phyloP scores from a whole-genome alignment of 163 green algal genomes.

The Volvox carteri region DNA sequence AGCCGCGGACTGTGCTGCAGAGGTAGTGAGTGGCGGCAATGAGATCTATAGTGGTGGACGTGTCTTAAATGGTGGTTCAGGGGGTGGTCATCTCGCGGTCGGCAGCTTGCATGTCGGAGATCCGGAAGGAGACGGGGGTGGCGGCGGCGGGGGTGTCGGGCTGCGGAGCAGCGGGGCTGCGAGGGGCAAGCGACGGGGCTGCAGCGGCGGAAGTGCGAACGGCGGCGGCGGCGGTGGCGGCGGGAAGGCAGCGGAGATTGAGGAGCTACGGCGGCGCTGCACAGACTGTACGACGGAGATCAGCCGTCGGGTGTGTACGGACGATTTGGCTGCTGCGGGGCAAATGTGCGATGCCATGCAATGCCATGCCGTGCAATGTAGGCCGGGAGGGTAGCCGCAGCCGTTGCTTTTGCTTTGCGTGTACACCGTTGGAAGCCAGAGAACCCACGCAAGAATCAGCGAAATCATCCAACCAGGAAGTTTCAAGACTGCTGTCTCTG shows the following conservation, averaged over 20 bases:
- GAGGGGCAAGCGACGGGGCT: neutral
- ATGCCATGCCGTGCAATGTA: no score
- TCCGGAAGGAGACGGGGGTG: neutral
- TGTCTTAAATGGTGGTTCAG: neutral
- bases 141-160: neutral
- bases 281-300: neutral
- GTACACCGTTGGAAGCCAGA: no score
- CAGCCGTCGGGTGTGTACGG: neutral
- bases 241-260: constrained; percentile 30
- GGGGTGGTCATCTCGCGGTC: neutral
- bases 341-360: no score
- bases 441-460: no score
- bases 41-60: no score
- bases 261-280: neutral
- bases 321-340: no score
- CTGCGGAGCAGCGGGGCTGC: neutral
- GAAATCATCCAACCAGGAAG: no score
- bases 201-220: neutral
- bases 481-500: no score
- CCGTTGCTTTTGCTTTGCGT: no score
- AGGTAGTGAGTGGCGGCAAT: neutral
- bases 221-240: neutral
- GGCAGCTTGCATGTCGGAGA: no score
- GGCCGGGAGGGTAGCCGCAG: no score
- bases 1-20: no score